These are phyloP conservation scores for Ceratobasidium sp. DNA, from an alignment of 1,284 basidiomycete species.

Conservation along the genomic window DNA sequence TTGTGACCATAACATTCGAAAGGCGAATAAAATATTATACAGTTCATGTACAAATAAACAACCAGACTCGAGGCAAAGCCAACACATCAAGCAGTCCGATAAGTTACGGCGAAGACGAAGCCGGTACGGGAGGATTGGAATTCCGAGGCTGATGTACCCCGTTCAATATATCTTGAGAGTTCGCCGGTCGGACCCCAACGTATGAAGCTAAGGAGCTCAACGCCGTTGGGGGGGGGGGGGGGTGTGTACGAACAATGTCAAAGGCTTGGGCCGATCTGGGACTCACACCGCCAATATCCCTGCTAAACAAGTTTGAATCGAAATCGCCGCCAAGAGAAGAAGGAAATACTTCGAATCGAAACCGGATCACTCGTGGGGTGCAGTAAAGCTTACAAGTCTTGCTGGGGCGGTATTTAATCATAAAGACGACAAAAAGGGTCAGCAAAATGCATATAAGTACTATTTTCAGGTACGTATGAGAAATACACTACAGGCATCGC, in stretches of 20 bases:
- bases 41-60: too few species aligned
- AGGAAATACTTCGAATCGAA: conserved; percentile 50
- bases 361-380: conserved; percentile 50
- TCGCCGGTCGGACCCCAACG: too few species aligned
- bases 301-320: conserved; percentile 54
- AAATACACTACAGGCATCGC: neutral
- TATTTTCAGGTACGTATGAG: conserved; percentile 49
- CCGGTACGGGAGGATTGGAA: too few species aligned
- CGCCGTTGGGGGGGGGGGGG: conserved; percentile 58
- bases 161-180: too few species aligned
- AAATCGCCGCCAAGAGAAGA: conserved; percentile 48
- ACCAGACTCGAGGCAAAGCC: too few species aligned
- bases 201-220: conserved; percentile 58
- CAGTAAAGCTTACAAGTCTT: conserved; percentile 54
- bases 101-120: too few species aligned
- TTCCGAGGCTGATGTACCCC: too few species aligned
- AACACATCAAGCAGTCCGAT: too few species aligned
- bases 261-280: conserved; percentile 51
- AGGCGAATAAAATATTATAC: too few species aligned
- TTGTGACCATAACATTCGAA: too few species aligned
- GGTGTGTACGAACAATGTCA: conserved; percentile 51
- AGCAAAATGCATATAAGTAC: conserved; percentile 51
- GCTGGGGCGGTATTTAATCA: conserved; percentile 56
- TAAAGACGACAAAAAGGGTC: conserved; percentile 58
- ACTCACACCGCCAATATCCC: conserved; percentile 50